Conservation (phyloP, 352 stramenopile species). For the Phytophthora crassamura region DNA sequence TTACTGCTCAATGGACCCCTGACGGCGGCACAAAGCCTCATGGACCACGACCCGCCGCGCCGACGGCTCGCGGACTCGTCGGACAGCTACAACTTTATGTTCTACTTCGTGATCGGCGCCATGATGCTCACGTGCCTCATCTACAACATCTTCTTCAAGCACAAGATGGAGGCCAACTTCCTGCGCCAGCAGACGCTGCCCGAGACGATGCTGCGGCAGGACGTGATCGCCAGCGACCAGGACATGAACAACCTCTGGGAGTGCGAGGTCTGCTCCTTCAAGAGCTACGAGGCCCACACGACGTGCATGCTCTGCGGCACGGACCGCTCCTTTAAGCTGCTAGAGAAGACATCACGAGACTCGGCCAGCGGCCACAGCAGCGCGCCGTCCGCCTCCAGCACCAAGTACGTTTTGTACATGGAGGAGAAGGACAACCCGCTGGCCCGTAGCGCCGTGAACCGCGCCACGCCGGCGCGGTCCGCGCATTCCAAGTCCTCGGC, state of each 20-base stretch:
- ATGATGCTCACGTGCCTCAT: conserved; percentile 90
- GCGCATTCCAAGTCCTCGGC: conserved; percentile 34
- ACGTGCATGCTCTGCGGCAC: conserved; percentile 92
- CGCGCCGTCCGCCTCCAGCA: conserved; percentile 44
- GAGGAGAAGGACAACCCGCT: conserved; percentile 62
- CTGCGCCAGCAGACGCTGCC: conserved; percentile 71
- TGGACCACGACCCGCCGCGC: neutral
- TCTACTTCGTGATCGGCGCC: conserved; percentile 88
- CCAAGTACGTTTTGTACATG: conserved; percentile 81
- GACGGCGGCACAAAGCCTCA: neutral
- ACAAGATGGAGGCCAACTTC: conserved; percentile 80
- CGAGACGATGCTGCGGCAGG: conserved; percentile 87
- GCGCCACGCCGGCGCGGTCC: conserved; percentile 16
- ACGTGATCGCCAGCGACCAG: conserved; percentile 89
- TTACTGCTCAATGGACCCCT: too few species aligned
- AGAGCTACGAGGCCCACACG: conserved; percentile 89
- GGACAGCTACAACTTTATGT: conserved; percentile 89
- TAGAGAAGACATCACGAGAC: conserved; percentile 60
- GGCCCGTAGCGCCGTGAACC: conserved; percentile 37
- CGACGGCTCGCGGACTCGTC: conserved; percentile 49
- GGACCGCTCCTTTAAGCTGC: conserved; percentile 73
- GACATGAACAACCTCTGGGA: conserved; percentile 89
- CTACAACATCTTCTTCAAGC: conserved; percentile 92
- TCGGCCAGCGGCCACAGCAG: conserved; percentile 39
- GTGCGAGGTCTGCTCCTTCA: conserved; percentile 94